These are phyloP conservation scores for Fusarium odoratissimum DNA, from an alignment of 2,329 filamentous ascomycete genomes.

Conservation along the genomic window DNA sequence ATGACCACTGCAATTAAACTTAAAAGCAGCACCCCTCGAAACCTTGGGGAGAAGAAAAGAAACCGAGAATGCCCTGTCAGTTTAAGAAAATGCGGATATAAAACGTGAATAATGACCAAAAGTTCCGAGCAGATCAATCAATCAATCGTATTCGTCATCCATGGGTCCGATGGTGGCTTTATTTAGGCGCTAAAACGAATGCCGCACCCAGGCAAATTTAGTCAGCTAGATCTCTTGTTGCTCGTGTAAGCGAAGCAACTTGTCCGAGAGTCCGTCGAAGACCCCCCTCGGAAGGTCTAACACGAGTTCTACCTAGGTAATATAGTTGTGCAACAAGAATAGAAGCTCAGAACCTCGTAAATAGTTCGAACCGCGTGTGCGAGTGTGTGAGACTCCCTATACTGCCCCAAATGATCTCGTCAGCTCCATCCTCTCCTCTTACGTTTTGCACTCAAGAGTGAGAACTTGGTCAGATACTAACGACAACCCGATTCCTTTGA, in stretches of 20 bases:
- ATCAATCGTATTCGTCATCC: slow-evolving; percentile 35
- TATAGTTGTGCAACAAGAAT: slow-evolving; percentile 16
- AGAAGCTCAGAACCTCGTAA: slow-evolving; percentile 6
- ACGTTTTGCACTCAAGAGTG: slow-evolving; percentile 10
- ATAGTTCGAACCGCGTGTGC: background rate
- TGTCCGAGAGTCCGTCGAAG: slow-evolving; percentile 16
- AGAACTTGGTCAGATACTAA: slow-evolving; percentile 29
- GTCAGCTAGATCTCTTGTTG: slow-evolving; percentile 20
- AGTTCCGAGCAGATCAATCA: slow-evolving; percentile 5
- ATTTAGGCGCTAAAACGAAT: slow-evolving; percentile 29
- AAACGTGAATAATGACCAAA: slow-evolving; percentile 5
- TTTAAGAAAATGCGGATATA: slow-evolving; percentile 5
- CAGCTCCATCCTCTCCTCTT: slow-evolving; percentile 21
- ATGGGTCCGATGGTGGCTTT: slow-evolving; percentile 22
- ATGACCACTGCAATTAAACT: background rate
- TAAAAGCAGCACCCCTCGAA: background rate
- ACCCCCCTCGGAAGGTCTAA: background rate
- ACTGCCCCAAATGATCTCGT: slow-evolving; percentile 6
- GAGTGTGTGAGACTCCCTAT: slow-evolving; percentile 8
- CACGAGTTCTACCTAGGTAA: background rate
- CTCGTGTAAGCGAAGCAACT: slow-evolving; percentile 34
- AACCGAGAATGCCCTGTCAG: background rate
- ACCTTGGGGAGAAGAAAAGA: background rate
- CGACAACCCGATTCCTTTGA: slow-evolving; percentile 7
- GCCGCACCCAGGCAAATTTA: slow-evolving; percentile 12